Conservation (phyloP, 139 green algal genomes). For the Desmodesmus armatus region DNA sequence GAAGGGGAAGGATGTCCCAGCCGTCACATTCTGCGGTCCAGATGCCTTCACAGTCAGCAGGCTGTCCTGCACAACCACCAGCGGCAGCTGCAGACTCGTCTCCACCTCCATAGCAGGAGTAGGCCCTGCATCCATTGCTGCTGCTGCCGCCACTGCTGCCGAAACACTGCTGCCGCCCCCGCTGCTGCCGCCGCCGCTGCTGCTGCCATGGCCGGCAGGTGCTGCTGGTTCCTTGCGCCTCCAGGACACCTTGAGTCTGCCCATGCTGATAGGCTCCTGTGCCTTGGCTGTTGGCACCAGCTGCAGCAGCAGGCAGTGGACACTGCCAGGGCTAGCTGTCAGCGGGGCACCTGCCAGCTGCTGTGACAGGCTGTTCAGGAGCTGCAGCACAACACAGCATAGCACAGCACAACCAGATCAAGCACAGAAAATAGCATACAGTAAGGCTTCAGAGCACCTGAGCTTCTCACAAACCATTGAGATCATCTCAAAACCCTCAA, state of each 20-base stretch:
- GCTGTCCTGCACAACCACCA: slow-evolving; percentile 56
- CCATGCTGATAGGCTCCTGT: slow-evolving; percentile 36
- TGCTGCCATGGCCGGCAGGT: neutral
- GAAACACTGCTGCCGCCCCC: neutral
- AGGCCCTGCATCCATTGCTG: neutral
- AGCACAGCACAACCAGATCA: too few relatives aligned
- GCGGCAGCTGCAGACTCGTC: slow-evolving; percentile 54
- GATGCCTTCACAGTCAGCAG: slow-evolving; percentile 53
- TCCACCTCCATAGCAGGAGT: slow-evolving; percentile 39
- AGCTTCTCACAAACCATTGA: too few relatives aligned
- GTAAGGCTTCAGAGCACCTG: too few relatives aligned
- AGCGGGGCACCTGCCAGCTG: slow-evolving; percentile 45
- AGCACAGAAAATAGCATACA: too few relatives aligned
- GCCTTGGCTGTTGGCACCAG: slow-evolving; percentile 47
- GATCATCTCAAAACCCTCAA: too few relatives aligned
- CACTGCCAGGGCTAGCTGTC: slow-evolving; percentile 24
- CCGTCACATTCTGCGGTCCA: slow-evolving; percentile 46
- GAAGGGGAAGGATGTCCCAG: slow-evolving; percentile 64
- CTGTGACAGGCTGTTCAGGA: slow-evolving; percentile 41
- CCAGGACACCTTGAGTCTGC: slow-evolving; percentile 53
- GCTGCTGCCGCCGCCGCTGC: slow-evolving; percentile 7
- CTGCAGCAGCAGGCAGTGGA: slow-evolving; percentile 55
- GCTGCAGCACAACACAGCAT: neutral
- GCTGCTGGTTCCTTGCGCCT: slow-evolving; percentile 22
- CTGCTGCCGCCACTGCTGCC: neutral